These are phyloP conservation scores for Raffaelea arxii DNA, from an alignment of 2,329 filamentous ascomycete species.

Conservation along the genomic window DNA sequence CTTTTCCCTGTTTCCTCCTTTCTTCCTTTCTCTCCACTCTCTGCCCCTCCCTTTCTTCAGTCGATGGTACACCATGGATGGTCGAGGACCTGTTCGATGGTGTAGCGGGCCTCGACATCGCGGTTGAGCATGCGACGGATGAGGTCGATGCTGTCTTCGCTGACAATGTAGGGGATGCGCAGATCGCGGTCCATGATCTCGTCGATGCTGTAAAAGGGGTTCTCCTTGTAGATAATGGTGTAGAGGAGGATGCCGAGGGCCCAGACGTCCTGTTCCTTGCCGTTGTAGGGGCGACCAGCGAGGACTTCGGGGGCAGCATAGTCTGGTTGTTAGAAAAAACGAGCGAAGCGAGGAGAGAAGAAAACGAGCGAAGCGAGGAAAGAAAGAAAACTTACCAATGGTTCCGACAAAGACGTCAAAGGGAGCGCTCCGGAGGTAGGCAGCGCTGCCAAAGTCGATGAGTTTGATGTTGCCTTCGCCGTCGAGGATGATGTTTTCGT, in stretches of 20 bases:
- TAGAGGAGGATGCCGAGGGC: conserved; percentile 93
- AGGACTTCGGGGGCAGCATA: conserved; percentile 98
- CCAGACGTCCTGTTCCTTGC: conserved; percentile 98
- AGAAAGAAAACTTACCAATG: conserved; percentile 58
- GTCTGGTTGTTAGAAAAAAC: conserved; percentile 45
- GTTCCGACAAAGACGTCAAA: conserved; percentile 99
- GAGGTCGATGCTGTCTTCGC: conserved; percentile 86
- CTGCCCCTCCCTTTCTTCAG: not conserved
- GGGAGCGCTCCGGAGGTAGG: conserved; percentile 95
- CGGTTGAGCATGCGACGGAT: conserved; percentile 88
- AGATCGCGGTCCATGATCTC: conserved; percentile 98
- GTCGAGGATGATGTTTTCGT: conserved; percentile 94
- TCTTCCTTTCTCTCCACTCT: not conserved
- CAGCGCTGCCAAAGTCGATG: conserved; percentile 95
- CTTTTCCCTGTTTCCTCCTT: not conserved
- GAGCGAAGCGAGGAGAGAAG: not conserved
- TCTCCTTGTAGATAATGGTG: conserved; percentile 99
- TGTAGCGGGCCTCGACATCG: conserved; percentile 70
- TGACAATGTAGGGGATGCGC: conserved; percentile 78
- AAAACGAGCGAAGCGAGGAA: no score
- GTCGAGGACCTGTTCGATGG: conserved; percentile 79
- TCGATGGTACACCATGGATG: conserved; percentile 63
- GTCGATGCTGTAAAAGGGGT: conserved; percentile 97
- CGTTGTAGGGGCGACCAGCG: conserved; percentile 81
- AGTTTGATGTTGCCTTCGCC: conserved; percentile 93